Base-by-base conservation (phyloP, 2,329 filamentous ascomycete genomes). In the Neobulgaria alba region DNA sequence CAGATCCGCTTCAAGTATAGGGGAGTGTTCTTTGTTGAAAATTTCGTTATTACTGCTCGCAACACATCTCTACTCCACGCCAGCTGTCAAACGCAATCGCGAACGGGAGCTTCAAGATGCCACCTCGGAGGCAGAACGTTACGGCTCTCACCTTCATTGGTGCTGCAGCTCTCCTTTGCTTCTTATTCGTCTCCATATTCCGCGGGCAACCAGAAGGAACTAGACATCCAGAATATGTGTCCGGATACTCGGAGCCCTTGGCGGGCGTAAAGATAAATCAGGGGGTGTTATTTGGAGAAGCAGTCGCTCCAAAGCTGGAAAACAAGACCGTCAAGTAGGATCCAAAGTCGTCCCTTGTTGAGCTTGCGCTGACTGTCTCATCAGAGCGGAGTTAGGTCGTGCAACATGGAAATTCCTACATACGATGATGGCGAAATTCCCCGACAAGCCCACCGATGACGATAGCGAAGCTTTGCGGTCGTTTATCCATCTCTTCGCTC, bases 291-390 rank as follows among this genome's bases (percentile, higher is more conserved):
- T 69, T 71, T 14, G 84, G 83, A 41, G 77, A 77, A 41, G 80
- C 79, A 3, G 90, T 88, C 55, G 85, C 85, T 37, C 81, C 84
- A 1, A 88, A 86, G 63, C 67, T 92, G 39, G 85, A 85, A 57
- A 92, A 92, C 63, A 84, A 82, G 45, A 92, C 85, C 5, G 68
- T 77, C 39, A 92, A 90, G 79, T 82, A 67, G 36, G 69, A 3
- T 10, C 3, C 7, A n/a, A 10, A 15, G 17, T 12, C 31, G 10
- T n/a, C 5, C 30, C n/a, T 8, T 8, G 15, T 18, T 15, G 4
- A 33, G 31, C 3, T 31, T 16, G 3, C 36, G 20, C 49, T 54
- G 34, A 51, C 36, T n/a, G 16, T 15, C 38, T 38, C 32, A 4
- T 36, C 23, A 63, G 62, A 56, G 59, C 61, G 52, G 79, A 83